These are phyloP conservation scores for Bondarzewia mesenterica DNA, from an alignment of 1,284 basidiomycete species.

Conservation along the genomic window DNA sequence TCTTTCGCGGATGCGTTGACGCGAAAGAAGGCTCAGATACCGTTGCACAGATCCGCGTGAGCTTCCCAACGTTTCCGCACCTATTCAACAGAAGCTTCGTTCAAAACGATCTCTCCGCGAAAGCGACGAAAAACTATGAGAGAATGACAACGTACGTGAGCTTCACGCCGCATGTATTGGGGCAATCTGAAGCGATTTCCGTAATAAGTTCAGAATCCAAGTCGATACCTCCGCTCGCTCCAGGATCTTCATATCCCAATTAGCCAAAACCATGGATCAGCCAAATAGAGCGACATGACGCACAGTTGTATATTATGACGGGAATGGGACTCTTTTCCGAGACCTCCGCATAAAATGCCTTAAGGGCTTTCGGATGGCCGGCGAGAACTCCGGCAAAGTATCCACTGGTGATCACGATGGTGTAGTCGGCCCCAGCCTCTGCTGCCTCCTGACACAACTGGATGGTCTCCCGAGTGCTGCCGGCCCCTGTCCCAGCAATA, in stretches of 20 bases:
- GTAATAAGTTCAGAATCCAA: conserved; percentile 80
- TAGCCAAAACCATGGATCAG: background rate
- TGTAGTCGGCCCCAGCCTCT: conserved; percentile 75
- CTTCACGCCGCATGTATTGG: conserved; percentile 79
- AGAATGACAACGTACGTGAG: conserved; percentile 58
- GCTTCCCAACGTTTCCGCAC: conserved; percentile 86
- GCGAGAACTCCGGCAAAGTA: conserved; percentile 77
- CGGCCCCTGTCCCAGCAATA: conserved; percentile 77
- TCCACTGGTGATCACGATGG: conserved; percentile 79
- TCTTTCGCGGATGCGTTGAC: conserved; percentile 55
- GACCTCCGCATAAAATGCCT: conserved; percentile 73
- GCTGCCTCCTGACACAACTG: conserved; percentile 69
- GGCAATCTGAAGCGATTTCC: conserved; percentile 65
- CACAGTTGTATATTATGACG: conserved; percentile 87
- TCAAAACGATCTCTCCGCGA: background rate
- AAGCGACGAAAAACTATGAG: background rate
- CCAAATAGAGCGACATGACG: conserved; percentile 18
- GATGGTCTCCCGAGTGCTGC: conserved; percentile 77
- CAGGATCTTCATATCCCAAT: conserved; percentile 49
- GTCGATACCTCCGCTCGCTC: conserved; percentile 78
- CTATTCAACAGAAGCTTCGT: conserved; percentile 27
- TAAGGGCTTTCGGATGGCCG: conserved; percentile 57
- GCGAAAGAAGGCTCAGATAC: conserved; percentile 56
- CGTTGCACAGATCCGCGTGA: conserved; percentile 71
- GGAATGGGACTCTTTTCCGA: conserved; percentile 76